Conservation (phyloP, 139 green algal genomes). For the Edaphochlamys debaryana region DNA sequence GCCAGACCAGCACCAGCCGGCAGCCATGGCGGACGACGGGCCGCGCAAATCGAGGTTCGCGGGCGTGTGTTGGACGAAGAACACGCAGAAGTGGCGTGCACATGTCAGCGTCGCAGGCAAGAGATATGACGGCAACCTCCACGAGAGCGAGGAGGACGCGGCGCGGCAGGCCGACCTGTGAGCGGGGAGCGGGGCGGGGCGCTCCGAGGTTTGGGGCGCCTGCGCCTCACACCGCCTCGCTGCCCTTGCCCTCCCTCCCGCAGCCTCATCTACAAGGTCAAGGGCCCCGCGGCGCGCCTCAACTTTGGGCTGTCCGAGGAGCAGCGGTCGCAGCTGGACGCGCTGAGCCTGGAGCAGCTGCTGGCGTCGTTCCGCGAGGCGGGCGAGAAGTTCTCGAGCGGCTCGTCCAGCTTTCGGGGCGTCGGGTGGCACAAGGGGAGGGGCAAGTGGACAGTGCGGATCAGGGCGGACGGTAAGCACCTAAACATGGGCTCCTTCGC, state of each 20-base stretch:
- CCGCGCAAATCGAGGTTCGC: background rate
- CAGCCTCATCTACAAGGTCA: constrained; percentile 16
- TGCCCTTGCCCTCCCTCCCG: background rate
- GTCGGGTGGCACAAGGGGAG: background rate
- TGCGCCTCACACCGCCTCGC: background rate
- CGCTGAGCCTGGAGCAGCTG: constrained; percentile 5
- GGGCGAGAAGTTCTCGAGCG: background rate
- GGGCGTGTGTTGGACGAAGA: background rate
- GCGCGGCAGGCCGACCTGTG: constrained; percentile 13
- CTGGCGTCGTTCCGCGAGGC: background rate
- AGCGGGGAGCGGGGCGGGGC: background rate
- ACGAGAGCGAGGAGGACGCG: constrained; percentile 2
- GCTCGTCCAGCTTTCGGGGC: background rate
- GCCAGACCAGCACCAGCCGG: no score
- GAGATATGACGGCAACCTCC: background rate
- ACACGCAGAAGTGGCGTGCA: background rate
- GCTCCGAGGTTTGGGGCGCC: background rate
- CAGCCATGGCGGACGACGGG: background rate
- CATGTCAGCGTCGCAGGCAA: background rate
- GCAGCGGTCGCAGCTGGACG: constrained; percentile 11
- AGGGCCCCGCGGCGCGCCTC: background rate
- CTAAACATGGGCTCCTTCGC: background rate
- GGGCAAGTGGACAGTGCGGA: background rate
- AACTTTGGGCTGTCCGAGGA: constrained; percentile 21
- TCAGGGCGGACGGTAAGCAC: background rate